Evolutionary conservation across 2,329 filamentous ascomycete genomes (phyloP), one percentile per base, ranked within the genome.

Genomic region (Cercospora brassicicola): DNA sequence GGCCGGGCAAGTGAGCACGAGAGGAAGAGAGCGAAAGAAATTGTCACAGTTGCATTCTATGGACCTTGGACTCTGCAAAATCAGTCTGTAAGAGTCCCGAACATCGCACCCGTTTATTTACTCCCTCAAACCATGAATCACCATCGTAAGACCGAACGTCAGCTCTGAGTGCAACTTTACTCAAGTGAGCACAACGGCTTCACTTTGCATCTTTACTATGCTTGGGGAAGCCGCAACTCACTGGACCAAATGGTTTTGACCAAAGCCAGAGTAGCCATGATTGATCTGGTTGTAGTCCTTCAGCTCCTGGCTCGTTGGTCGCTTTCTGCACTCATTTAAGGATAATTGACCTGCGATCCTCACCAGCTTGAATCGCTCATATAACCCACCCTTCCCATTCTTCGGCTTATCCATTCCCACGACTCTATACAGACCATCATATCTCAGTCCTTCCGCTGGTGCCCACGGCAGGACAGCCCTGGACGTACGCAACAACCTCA

Each of bases 391-490:
- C 10, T 73, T 72, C 9, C 9, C 61, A 36, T 76, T 76, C 13
- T 11, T 71, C 2, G 68, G 67, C 13, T 36, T 42, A 4, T 61
- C 61, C 20, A 67, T 28, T 4, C 5, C 64, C 1, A 63, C 65
- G 0, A 76, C 73, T 3, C 26, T 48, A 60, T 76, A 76, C 55
- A 76, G 36, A 0, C 75, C 75, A 67, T 76, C 75, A 59, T 76
- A 76, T 18, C 73, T 30, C 0, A 75, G 30, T 0, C 74, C 74
- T 23, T 68, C 62, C 2, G 51, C 51, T 2, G 74, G 74, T 10
- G 70, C 62, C 18, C 48, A 74, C 1, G 28, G 59, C 9, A 68
- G 65, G 4, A 55, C 60, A n/a, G 71, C 70, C 4, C 56, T 64
- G 0, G 62, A 62, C 2, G 71, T 66, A 3, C 75, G 69, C 10